Percentiles rank a stretch among this genome's conserved stretches.
These are phyloP conservation scores for Phytophthora tubulina DNA, from an alignment of 352 stramenopile species.

Conservation along the genomic window DNA sequence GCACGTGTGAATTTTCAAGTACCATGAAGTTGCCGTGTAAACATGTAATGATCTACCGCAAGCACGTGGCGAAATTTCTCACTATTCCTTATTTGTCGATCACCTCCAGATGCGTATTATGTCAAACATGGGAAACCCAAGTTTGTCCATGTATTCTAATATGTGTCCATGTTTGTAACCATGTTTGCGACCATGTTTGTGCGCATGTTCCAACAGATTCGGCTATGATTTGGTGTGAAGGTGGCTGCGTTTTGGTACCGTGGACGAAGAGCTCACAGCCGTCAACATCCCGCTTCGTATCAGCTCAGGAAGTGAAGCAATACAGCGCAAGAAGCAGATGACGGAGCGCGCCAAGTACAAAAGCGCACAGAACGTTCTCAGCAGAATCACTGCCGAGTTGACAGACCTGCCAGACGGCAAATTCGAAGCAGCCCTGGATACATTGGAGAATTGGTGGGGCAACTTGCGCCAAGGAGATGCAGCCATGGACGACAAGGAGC, in stretches of 20 bases:
- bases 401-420: background rate
- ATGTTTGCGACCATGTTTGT: background rate
- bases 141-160: background rate
- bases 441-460: background rate
- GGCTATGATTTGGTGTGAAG: background rate
- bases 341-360: constrained; percentile 14
- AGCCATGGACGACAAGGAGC: background rate
- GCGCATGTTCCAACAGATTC: background rate
- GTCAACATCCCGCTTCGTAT: constrained; percentile 4
- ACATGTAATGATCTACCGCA: constrained; percentile 11
- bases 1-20: background rate
- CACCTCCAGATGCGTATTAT: background rate
- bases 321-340: background rate
- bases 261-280: background rate
- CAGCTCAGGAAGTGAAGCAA: background rate
- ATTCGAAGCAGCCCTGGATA: background rate
- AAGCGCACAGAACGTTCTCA: constrained; percentile 6
- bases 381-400: background rate
- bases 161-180: background rate
- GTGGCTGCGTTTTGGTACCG: background rate
- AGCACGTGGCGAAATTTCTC: background rate
- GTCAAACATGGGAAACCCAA: no score
- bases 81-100: background rate
- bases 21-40: constrained; percentile 11
- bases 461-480: background rate